Percentiles rank a stretch among this genome's conserved stretches.
Evolutionary conservation across 2,329 filamentous ascomycete genomes (phyloP).

Genomic region (Zymoseptoria tritici): DNA sequence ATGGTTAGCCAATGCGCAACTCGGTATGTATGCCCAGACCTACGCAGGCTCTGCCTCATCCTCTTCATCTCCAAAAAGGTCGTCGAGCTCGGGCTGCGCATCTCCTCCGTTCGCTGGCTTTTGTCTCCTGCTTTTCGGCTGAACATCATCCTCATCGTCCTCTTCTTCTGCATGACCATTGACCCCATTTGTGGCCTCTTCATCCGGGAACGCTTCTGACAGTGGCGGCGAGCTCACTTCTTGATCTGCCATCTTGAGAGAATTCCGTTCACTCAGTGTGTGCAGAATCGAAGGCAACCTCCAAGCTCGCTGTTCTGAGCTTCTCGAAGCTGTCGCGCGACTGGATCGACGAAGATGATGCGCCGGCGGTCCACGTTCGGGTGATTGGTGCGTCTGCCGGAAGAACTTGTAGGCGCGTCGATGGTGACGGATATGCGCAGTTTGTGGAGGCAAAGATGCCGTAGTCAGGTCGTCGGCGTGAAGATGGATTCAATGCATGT

Average conservation of each 20-base stretch:
- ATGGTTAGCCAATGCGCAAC: slow-evolving; percentile 3
- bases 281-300: too few species aligned
- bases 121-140: slow-evolving; percentile 12
- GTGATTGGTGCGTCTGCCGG: neutral
- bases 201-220: slow-evolving; percentile 6
- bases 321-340: neutral
- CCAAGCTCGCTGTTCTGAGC: neutral
- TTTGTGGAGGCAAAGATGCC: neutral
- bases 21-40: slow-evolving; percentile 3
- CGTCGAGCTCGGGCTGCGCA: slow-evolving; percentile 28
- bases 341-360: neutral
- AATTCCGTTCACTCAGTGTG: slow-evolving; percentile 23
- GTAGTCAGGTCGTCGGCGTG: neutral
- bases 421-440: neutral
- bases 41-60: slow-evolving; percentile 24
- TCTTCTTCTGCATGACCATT: slow-evolving; percentile 11
- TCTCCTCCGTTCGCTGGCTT: slow-evolving; percentile 16
- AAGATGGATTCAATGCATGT: neutral
- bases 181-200: slow-evolving; percentile 17
- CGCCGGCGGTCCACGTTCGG: neutral
- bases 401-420: neutral
- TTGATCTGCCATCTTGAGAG: slow-evolving; percentile 11
- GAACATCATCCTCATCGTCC: slow-evolving; percentile 19
- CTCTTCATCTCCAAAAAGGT: slow-evolving; percentile 41
- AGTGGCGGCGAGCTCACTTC: slow-evolving; percentile 5